Evolutionary conservation across 2,329 filamentous ascomycete species (phyloP), one percentile per base, ranked within the genome.

Genomic region (Endoconidiophora laricicola): DNA sequence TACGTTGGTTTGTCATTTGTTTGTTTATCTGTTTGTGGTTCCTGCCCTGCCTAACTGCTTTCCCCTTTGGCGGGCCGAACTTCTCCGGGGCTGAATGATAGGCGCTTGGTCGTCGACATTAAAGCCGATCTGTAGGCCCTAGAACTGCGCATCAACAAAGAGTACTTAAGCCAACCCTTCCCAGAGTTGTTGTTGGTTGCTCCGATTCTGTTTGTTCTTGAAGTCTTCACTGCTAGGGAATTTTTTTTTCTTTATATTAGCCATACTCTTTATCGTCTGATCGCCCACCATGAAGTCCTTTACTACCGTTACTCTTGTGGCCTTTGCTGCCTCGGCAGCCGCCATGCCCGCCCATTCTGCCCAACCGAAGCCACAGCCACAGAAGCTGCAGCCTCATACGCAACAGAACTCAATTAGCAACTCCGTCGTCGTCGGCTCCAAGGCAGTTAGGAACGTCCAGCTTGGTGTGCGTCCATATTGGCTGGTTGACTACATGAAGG

Each of bases 401-500:
- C 39, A 44, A 18, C 47, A 49, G 16, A 43, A 49, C 26, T 38
- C 23, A 6, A n/a, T 38, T 18, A 38, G 33, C 41, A 43, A 10
- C 16, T 40, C 47, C 6, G 26, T 36, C 14, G 12, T 10, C 14
- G 36, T 45, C 3, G 48, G 42, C 36, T 39, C 23, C 14, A 36
- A 61, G 54, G 62, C 65, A 37, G 62, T 72, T 57, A 66, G 61
- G 54, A 66, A 66, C 54, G 69, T 81, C 53, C 72, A 79, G 47
- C 65, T 81, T 3, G 79, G 78, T 5, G 75, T 77, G 2, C 71
- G 79, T 7, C 79, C 79, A 0, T 78, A 76, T 62, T 83, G 72
- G 61, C 69, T 83, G 5, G 64, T 82, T 55, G 67, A 78, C 57
- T 68, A 76, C 57, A 78, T 83, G 75, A 72, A 72, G 29, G 70